Percentiles rank a stretch among this genome's conserved stretches.
Conservation (phyloP, 345 rosid species). For the Gossypium sturtianum region DNA sequence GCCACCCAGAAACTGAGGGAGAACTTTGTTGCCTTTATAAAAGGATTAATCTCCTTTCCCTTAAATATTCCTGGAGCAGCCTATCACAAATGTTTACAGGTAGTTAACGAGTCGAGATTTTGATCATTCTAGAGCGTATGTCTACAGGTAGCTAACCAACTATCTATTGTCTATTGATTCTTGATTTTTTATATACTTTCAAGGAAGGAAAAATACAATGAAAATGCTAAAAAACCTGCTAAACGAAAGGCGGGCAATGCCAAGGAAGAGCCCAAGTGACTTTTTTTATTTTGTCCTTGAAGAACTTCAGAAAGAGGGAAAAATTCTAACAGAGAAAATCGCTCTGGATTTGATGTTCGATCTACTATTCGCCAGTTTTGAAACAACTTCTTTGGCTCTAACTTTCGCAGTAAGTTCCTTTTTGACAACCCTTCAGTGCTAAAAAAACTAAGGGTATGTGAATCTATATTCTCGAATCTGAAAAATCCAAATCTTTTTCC, state of each 20-base stretch:
- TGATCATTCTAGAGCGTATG: background rate
- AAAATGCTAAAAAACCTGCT: conserved; percentile 67
- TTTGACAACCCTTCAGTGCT: conserved; percentile 58
- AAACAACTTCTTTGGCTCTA: conserved; percentile 86
- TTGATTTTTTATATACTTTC: background rate
- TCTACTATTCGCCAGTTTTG: conserved; percentile 88
- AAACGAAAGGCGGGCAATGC: conserved; percentile 57
- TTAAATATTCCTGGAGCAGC: conserved; percentile 91
- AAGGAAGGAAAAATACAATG: conserved; percentile 93
- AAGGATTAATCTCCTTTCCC: conserved; percentile 90
- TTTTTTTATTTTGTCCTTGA: conserved; percentile 77
- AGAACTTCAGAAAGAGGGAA: conserved; percentile 73
- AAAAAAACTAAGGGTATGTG: conserved; percentile 53
- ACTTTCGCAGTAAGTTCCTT: conserved; percentile 75
- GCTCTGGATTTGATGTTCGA: conserved; percentile 30
- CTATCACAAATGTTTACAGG: conserved; percentile 87
- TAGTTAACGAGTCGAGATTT: conserved; percentile 2
- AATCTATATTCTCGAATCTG: background rate
- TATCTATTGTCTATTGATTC: background rate
- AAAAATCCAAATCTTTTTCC: too few species aligned
- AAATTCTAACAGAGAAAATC: conserved; percentile 73
- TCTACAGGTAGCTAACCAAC: background rate
- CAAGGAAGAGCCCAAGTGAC: conserved; percentile 46
- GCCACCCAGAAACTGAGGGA: conserved; percentile 74
- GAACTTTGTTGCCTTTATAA: conserved; percentile 78